Conservation (phyloP, 768 basidiomycete species). For the Suillus weaverae region DNA sequence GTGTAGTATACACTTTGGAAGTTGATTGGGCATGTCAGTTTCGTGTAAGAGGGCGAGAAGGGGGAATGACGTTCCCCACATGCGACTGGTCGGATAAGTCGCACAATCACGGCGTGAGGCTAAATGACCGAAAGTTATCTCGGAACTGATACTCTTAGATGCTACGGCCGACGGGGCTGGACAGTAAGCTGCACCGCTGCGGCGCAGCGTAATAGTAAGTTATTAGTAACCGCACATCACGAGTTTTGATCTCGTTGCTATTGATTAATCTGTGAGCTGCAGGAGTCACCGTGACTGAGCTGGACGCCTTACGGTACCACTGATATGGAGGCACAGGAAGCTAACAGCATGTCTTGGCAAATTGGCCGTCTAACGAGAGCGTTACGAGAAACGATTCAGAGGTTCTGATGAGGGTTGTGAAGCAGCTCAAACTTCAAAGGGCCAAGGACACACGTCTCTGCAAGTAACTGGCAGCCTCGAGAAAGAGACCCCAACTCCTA, state of each 20-base stretch:
- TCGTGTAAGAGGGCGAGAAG: neutral
- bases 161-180: no score
- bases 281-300: neutral
- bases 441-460: no score
- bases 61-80: neutral
- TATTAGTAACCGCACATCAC: no score
- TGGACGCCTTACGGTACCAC: neutral
- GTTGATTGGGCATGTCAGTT: neutral
- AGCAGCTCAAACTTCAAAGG: no score
- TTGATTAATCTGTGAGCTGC: no score
- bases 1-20: neutral
- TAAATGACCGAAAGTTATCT: neutral
- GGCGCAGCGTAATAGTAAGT: neutral
- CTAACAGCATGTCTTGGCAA: neutral
- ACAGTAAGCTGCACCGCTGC: neutral
- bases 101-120: neutral
- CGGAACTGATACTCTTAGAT: neutral
- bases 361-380: neutral
- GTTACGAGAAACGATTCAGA: neutral
- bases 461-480: neutral
- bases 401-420: neutral
- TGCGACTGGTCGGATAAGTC: neutral
- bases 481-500: neutral
- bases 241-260: neutral
- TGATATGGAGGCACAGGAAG: neutral